These are phyloP conservation scores for Platanthera guangdongensis DNA, from an alignment of 106 monocot genomes.

Conservation along the genomic window DNA sequence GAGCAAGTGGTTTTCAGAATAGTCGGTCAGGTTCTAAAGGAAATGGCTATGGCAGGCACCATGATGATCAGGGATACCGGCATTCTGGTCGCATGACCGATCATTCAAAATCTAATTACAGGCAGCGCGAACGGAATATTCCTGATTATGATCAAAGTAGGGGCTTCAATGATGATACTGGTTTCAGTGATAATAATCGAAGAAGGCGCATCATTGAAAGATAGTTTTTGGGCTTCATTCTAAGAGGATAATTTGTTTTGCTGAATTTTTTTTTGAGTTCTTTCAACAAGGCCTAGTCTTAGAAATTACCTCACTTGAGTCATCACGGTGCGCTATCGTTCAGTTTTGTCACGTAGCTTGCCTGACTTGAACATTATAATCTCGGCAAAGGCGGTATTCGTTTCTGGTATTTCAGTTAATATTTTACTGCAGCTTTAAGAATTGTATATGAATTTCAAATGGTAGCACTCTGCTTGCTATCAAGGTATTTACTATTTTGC, in stretches of 20 bases:
- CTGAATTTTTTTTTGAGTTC: slow-evolving; percentile 4
- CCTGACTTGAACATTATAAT: not conserved
- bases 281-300: not conserved
- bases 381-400: no score
- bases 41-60: slow-evolving; percentile 6
- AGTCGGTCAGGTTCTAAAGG: slow-evolving; percentile 2
- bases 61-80: not conserved
- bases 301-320: not conserved
- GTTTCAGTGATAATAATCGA: slow-evolving; percentile 7
- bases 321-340: not conserved
- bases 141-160: slow-evolving; percentile 10
- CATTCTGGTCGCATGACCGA: not conserved
- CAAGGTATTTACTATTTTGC: no score
- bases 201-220: slow-evolving; percentile 14
- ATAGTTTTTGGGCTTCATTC: not conserved
- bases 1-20: slow-evolving; percentile 17
- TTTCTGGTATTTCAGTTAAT: no score
- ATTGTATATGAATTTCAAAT: no score
- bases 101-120: not conserved
- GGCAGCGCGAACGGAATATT: slow-evolving; percentile 5
- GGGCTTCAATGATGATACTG: slow-evolving; percentile 5
- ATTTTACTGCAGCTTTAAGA: no score
- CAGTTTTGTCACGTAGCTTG: no score
- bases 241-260: not conserved
- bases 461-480: no score